These are phyloP conservation scores for Madurella mycetomatis DNA, from an alignment of 2,329 filamentous ascomycete species.

Conservation along the genomic window DNA sequence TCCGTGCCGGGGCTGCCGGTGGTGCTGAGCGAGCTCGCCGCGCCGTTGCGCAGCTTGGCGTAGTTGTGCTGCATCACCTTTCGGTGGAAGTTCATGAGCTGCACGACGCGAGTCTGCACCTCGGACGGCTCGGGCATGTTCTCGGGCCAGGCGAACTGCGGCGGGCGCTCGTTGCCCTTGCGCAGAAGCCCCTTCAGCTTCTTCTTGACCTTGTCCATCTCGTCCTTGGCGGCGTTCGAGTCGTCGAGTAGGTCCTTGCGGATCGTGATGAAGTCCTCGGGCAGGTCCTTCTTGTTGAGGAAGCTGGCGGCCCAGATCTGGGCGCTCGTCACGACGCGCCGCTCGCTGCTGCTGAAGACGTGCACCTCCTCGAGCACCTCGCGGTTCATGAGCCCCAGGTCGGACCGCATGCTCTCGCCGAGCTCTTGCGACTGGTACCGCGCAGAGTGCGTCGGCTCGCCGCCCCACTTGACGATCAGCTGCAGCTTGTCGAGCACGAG, in stretches of 20 bases:
- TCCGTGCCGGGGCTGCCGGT: slow-evolving; percentile 50
- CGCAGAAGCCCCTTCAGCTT: slow-evolving; percentile 90
- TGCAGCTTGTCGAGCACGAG: slow-evolving; percentile 93
- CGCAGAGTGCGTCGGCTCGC: slow-evolving; percentile 94
- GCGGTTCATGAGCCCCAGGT: slow-evolving; percentile 86
- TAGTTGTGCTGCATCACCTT: slow-evolving; percentile 95
- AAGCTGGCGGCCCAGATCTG: slow-evolving; percentile 95
- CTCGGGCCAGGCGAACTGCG: slow-evolving; percentile 96
- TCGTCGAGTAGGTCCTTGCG: slow-evolving; percentile 95
- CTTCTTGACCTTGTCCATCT: slow-evolving; percentile 99
- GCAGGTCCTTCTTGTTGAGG: slow-evolving; percentile 77
- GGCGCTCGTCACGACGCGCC: slow-evolving; percentile 89
- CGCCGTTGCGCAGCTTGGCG: slow-evolving; percentile 66
- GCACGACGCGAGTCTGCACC: slow-evolving; percentile 85
- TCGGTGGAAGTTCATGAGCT: slow-evolving; percentile 96
- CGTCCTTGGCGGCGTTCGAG: slow-evolving; percentile 96
- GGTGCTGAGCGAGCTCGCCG: slow-evolving; percentile 58
- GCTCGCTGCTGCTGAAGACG: slow-evolving; percentile 92
- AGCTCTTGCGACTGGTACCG: slow-evolving; percentile 94
- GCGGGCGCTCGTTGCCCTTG: slow-evolving; percentile 86
- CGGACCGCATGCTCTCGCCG: slow-evolving; percentile 92
- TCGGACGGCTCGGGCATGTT: slow-evolving; percentile 92
- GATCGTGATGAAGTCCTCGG: slow-evolving; percentile 80
- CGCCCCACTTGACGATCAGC: slow-evolving; percentile 98
- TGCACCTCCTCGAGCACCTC: slow-evolving; percentile 89